phyloP scores from a whole-genome alignment of 2,329 filamentous ascomycete genomes.

The Fusarium armeniacum region DNA sequence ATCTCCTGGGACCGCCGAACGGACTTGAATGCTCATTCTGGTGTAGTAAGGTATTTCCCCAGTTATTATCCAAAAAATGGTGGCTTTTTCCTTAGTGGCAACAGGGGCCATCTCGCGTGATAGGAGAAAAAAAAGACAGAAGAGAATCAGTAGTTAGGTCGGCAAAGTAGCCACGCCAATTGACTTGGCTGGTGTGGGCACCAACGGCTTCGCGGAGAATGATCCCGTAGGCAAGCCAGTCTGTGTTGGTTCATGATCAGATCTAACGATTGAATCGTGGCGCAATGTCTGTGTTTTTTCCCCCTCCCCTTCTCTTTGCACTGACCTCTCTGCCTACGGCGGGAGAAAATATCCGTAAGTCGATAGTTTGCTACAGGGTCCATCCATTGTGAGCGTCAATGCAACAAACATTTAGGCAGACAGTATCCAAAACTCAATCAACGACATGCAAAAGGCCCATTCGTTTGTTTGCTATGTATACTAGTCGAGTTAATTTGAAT shows the following conservation, averaged over 20 bases:
- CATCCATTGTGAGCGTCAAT: background rate
- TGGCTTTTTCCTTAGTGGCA: background rate
- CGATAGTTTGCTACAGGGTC: background rate
- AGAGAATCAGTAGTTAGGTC: too few species aligned
- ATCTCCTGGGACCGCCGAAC: conserved; percentile 1
- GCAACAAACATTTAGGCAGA: background rate
- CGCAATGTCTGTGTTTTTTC: background rate
- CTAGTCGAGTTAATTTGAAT: conserved; percentile 8
- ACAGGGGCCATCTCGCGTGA: background rate
- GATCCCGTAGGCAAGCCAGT: background rate
- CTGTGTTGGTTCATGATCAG: background rate
- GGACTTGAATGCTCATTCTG: background rate
- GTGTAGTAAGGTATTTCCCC: background rate
- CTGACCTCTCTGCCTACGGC: background rate
- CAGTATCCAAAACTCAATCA: background rate
- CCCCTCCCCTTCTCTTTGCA: background rate
- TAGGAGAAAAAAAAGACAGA: background rate
- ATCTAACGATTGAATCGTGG: conserved; percentile 14
- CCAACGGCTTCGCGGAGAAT: conserved; percentile 17
- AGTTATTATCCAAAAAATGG: background rate
- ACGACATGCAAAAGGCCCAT: too few species aligned
- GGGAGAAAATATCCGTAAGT: background rate
- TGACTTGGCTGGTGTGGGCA: background rate
- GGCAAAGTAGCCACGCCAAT: background rate
- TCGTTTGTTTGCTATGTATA: background rate